Percentiles rank a stretch among this genome's conserved stretches.
Conservation (phyloP, 169 alveolate genomes). For the Plasmodium malariae region DNA sequence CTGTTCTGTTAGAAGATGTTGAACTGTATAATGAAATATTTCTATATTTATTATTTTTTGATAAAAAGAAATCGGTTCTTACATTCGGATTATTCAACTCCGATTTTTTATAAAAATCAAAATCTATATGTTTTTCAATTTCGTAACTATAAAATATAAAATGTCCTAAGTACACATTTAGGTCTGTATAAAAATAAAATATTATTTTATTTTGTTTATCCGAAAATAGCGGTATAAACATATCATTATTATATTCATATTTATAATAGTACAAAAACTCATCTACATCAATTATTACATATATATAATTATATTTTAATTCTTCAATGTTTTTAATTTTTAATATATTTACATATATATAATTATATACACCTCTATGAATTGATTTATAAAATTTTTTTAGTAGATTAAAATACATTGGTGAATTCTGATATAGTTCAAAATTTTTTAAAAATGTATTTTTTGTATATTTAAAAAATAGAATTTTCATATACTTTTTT, state of each 20-base stretch:
- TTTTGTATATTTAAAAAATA: constrained; percentile 42
- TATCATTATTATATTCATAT: constrained; percentile 66
- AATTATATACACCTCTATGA: constrained; percentile 16
- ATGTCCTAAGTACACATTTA: constrained; percentile 48
- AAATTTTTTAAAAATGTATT: constrained; percentile 55
- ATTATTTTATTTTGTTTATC: constrained; percentile 56
- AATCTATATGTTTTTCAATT: constrained; percentile 66
- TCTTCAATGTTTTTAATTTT: constrained; percentile 51
- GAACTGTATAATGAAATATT: constrained; percentile 15
- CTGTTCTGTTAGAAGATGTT: constrained; percentile 46
- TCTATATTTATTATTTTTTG: constrained; percentile 7
- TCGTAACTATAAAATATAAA: constrained; percentile 39
- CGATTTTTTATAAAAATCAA: constrained; percentile 31
- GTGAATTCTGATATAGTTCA: constrained; percentile 31
- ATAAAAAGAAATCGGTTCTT: constrained; percentile 9
- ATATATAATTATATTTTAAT: constrained; percentile 54
- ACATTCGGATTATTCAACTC: constrained; percentile 5
- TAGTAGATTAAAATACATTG: constrained; percentile 46
- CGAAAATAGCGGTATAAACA: constrained; percentile 69
- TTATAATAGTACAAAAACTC: constrained; percentile 55
- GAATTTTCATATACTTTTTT: constrained; percentile 62
- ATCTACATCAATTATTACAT: constrained; percentile 70
- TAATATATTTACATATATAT: constrained; percentile 69
- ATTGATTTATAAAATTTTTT: constrained; percentile 49
- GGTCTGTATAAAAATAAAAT: constrained; percentile 55